Conservation (phyloP, 805 yeast genomes). For the Starmerella geochares region DNA sequence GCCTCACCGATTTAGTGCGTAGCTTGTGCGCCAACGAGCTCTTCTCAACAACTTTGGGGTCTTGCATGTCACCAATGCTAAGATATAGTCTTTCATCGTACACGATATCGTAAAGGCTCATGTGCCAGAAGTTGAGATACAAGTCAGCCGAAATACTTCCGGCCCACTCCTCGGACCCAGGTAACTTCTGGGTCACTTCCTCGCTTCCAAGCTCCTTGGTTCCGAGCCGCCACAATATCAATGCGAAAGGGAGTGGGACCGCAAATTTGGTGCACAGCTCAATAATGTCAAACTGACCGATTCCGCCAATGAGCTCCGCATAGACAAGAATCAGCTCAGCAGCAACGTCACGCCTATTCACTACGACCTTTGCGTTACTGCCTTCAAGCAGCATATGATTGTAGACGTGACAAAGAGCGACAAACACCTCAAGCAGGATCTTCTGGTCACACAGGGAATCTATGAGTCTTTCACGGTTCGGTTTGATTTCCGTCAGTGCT, state of each 20-base stretch:
- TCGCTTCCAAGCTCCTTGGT: background rate
- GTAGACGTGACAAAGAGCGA: conserved; percentile 14
- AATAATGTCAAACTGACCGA: background rate
- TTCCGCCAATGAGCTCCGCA: background rate
- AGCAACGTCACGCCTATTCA: conserved; percentile 10
- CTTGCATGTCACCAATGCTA: background rate
- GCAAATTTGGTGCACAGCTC: background rate
- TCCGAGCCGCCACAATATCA: background rate
- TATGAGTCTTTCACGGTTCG: conserved; percentile 10
- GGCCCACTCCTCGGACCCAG: background rate
- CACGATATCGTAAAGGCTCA: conserved; percentile 6
- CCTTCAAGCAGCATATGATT: background rate
- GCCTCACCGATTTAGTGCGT: conserved; percentile 4
- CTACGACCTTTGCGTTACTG: conserved; percentile 15
- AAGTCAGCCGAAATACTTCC: background rate
- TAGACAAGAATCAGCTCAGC: conserved; percentile 9
- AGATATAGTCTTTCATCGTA: background rate
- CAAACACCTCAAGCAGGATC: background rate
- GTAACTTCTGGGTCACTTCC: background rate
- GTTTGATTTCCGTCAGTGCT: conserved; percentile 13
- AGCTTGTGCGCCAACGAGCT: conserved; percentile 6
- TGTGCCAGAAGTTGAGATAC: conserved; percentile 4
- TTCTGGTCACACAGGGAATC: conserved; percentile 2
- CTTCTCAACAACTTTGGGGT: background rate
- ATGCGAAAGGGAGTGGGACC: background rate